Conservation (phyloP, 2,329 filamentous ascomycete genomes). For the Lecanicillium sp. region DNA sequence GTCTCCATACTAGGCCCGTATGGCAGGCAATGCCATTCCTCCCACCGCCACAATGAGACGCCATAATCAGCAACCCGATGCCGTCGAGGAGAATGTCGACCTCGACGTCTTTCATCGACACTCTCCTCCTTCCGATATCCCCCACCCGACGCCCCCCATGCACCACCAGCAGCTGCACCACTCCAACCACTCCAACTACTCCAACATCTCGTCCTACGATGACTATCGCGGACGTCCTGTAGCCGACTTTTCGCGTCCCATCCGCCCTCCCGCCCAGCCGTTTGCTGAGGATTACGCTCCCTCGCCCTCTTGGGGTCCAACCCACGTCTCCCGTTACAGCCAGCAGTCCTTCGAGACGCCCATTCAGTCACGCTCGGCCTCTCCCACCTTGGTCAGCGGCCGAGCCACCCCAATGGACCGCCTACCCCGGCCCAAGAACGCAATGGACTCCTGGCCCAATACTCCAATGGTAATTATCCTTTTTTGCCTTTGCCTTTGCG, state of each 20-base stretch:
- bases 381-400: constrained; percentile 26
- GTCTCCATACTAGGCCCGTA: not conserved
- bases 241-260: constrained; percentile 21
- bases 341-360: constrained; percentile 17
- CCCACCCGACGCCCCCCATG: constrained; percentile 17
- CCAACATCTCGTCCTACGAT: constrained; percentile 23
- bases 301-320: constrained; percentile 14
- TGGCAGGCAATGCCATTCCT: constrained; percentile 9
- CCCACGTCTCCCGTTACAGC: constrained; percentile 16
- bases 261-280: constrained; percentile 15
- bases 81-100: constrained; percentile 14
- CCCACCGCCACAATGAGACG: constrained; percentile 13
- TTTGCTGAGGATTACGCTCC: constrained; percentile 21
- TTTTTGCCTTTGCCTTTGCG: not conserved
- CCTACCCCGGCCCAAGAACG: constrained; percentile 17
- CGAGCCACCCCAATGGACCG: constrained; percentile 21
- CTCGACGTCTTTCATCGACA: constrained; percentile 15
- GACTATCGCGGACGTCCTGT: constrained; percentile 24
- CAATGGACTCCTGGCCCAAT: constrained; percentile 21
- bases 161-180: constrained; percentile 24
- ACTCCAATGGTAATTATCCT: constrained; percentile 20
- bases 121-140: constrained; percentile 6
- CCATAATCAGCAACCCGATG: constrained; percentile 8
- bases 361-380: constrained; percentile 21
- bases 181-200: constrained; percentile 20